These are phyloP conservation scores for Rhodosporidiobolus sp. DNA, from an alignment of 768 basidiomycete genomes.

Conservation along the genomic window DNA sequence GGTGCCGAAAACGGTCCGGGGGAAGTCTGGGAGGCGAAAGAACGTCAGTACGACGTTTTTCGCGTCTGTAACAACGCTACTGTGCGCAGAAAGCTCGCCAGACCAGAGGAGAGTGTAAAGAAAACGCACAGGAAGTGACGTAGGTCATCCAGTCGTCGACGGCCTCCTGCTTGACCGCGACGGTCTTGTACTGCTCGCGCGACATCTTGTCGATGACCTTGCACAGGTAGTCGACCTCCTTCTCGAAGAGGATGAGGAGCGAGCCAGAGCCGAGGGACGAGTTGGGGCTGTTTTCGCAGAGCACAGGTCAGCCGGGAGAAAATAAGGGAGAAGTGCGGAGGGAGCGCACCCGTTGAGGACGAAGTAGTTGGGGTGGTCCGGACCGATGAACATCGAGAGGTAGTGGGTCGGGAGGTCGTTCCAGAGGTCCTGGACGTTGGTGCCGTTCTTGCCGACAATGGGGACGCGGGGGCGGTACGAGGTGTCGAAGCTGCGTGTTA, in stretches of 20 bases:
- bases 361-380: conserved; percentile 64
- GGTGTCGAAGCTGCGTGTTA: conserved; percentile 17
- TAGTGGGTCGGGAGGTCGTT: conserved; percentile 60
- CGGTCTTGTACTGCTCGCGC: conserved; percentile 61
- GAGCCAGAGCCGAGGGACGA: conserved; percentile 57
- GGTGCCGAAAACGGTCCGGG: conserved; percentile 59
- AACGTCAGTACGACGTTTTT: conserved; percentile 1
- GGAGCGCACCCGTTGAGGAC: not conserved
- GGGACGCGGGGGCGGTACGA: conserved; percentile 37
- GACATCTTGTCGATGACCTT: conserved; percentile 59
- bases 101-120: conserved; percentile 5
- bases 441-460: conserved; percentile 57
- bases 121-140: not conserved
- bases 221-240: conserved; percentile 60
- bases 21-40: conserved; percentile 42
- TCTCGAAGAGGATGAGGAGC: conserved; percentile 59
- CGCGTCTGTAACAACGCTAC: too few relatives aligned
- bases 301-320: not conserved
- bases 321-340: not conserved
- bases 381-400: conserved; percentile 58
- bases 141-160: conserved; percentile 64
- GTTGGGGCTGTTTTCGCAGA: conserved; percentile 55
- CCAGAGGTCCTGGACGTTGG: conserved; percentile 58
- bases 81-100: not conserved
- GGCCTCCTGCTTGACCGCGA: conserved; percentile 61